Base-by-base conservation (phyloP, 2,329 filamentous ascomycete genomes). In the Alternaria consortialis region DNA sequence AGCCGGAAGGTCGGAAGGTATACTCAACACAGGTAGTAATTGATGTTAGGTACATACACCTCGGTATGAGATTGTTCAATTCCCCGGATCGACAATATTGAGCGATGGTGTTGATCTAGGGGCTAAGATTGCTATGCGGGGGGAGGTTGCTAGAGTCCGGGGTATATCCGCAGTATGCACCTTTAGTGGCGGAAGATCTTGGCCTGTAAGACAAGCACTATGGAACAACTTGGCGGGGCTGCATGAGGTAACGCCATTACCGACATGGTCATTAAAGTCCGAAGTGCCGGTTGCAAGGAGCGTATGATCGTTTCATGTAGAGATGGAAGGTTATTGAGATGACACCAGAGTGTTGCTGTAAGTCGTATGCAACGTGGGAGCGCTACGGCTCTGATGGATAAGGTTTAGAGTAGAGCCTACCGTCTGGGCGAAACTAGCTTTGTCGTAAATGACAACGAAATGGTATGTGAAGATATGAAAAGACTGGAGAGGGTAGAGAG, bases 131-230 rank as follows among this genome's bases (percentile, higher is more conserved):
- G 17, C 31, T 17, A n/a, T 40, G 37, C 31, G 37, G 27, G 48
- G 34, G 20, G 25, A 27, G 25, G 40, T 5, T 40, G 20, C 39
- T 20, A 36, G 27, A 56, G 56, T 56, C 59, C 51, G 62, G 64
- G 66, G 66, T 65, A 47, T 53, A 29, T 20, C 20, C 20, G 20
- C 20, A 20, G 20, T 15, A 62, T 63, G 32, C 64, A 67, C 67
- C 60, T 43, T 64, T 69, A 73, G 72, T 73, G 72, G 73, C 65
- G 71, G 71, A 72, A 71, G 48, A 66, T 64, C 62, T 52, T 29
- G 50, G 44, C 56, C 44, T 50, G 29, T 34, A 53, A 51, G 36
- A 60, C 58, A 71, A 68, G 62, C 63, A 73, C 64, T 73, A 61
- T 73, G 31, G 43, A 27, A 56, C 20, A 8, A 52, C 65, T 69